Evolutionary conservation across 2,329 filamentous ascomycete species (phyloP).

Genomic region (Penicillium sp.): DNA sequence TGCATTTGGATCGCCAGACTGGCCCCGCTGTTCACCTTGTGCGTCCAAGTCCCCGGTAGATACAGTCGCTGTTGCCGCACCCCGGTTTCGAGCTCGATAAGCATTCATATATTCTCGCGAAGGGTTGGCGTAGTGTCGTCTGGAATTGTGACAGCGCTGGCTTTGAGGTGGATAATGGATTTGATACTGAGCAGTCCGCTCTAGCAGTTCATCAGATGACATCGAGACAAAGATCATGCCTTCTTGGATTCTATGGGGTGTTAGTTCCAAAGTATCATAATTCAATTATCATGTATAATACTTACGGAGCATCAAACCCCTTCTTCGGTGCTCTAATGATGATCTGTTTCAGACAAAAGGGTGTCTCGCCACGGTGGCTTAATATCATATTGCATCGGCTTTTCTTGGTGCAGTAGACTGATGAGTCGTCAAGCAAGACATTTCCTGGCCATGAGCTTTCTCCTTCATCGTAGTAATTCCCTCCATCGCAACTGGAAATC

Average conservation of each 20-base stretch:
- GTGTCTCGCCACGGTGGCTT: slow-evolving; percentile 71
- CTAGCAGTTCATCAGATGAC: slow-evolving; percentile 71
- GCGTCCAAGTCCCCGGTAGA: slow-evolving; percentile 23
- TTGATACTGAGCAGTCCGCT: slow-evolving; percentile 69
- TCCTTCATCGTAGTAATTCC: slow-evolving; percentile 61
- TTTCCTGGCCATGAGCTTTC: slow-evolving; percentile 68
- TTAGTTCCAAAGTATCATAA: neutral
- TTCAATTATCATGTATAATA: slow-evolving; percentile 20
- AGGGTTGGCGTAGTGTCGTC: slow-evolving; percentile 28
- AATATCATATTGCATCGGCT: slow-evolving; percentile 83
- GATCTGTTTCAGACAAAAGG: slow-evolving; percentile 80
- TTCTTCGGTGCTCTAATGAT: slow-evolving; percentile 79
- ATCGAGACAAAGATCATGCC: slow-evolving; percentile 91
- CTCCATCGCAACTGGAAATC: slow-evolving; percentile 83
- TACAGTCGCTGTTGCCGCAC: slow-evolving; percentile 24
- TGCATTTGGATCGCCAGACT: slow-evolving; percentile 11
- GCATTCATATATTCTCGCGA: slow-evolving; percentile 40
- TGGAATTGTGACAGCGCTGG: slow-evolving; percentile 23
- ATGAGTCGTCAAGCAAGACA: slow-evolving; percentile 74
- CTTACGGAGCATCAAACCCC: slow-evolving; percentile 83
- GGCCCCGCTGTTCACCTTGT: slow-evolving; percentile 20
- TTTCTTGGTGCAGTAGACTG: slow-evolving; percentile 87
- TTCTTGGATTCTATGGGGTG: slow-evolving; percentile 66
- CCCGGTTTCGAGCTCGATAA: slow-evolving; percentile 33
- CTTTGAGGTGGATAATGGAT: slow-evolving; percentile 57